Base-by-base conservation (phyloP, 352 stramenopile species). In the Peronospora farinosa region DNA sequence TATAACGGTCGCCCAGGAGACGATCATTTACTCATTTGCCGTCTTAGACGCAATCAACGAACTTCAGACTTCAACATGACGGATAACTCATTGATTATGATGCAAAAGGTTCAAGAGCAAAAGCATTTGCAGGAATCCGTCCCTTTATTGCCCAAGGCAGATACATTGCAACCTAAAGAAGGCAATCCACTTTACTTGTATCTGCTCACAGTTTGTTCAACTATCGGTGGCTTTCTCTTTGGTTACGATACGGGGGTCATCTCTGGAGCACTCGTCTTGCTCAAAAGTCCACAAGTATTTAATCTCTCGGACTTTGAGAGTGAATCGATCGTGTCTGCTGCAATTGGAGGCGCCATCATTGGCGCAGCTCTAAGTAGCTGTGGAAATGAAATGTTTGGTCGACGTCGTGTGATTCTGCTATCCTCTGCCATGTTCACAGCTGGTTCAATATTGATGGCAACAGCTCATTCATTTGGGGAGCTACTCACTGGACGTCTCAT, bases 191-290 rank as follows among this genome's bases (percentile, higher is more conserved):
- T 63, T 4, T 63, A 63, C 37, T 67, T 86, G 13, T 81, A 76
- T 23, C 47, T 88, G n/a, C 74, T 88, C 30, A 85, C 71, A 30
- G 50, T 67, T 48, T 84, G 72, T 60, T 80, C 78, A 11, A 85
- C 78, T 12, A 79, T 86, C 54, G 78, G 78, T 41, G 78, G 78
- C 46, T 89, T 89, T 59, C 70, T 89, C 42, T 87, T 89, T 47
- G 78, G 78, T 40, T 90, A 90, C 60, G 78, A 90, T 57, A 90
- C 78, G 57, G 79, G 79, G 17, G 79, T 90, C 25, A 90, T 90
- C 47, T 88, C 76, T 1, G 79, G 76, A 12, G 80, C 74, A 7
- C 59, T 92, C 27, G 69, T 92, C 32, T 68, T 89, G 41, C 59
- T 92, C 19, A 83, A 86, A 54, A 79, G 59, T 16, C 75, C 78